Evolutionary conservation across 345 rosid genomes (phyloP).

Genomic region (Bruguiera parviflora): DNA sequence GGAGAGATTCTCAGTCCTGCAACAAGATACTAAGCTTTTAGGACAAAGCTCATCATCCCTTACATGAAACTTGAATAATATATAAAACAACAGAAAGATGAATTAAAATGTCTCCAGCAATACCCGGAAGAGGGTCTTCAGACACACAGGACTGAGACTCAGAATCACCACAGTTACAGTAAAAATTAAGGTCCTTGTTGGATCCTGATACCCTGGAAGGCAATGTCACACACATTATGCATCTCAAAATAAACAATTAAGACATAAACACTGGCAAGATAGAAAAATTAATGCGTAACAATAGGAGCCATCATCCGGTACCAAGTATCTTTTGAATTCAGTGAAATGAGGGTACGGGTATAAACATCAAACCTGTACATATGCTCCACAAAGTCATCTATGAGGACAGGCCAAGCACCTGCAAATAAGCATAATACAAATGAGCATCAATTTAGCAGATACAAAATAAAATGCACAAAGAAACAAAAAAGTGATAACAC

Average conservation of each 20-base stretch:
- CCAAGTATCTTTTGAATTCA: constrained; percentile 2
- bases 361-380: constrained; percentile 77
- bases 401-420: constrained; percentile 99
- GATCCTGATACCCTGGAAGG: constrained; percentile 57
- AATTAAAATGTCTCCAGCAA: neutral
- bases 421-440: constrained; percentile 20
- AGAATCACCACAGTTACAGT: constrained; percentile 57
- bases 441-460: constrained; percentile 1
- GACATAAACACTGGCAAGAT: no score
- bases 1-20: constrained; percentile 67
- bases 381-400: constrained; percentile 95
- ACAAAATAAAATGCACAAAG: neutral
- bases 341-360: neutral
- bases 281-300: no score
- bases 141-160: constrained; percentile 44
- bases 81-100: neutral
- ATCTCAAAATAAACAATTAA: neutral
- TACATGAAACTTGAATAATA: neutral
- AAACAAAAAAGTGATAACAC: neutral
- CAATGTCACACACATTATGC: neutral
- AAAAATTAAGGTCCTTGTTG: constrained; percentile 31
- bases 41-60: neutral
- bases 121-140: constrained; percentile 72
- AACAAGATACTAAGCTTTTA: constrained; percentile 9
- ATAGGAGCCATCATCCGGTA: neutral